Evolutionary conservation across 106 monocot genomes (phyloP), one percentile per base, ranked within the genome.

Genomic region (Dendrobium nobile): DNA sequence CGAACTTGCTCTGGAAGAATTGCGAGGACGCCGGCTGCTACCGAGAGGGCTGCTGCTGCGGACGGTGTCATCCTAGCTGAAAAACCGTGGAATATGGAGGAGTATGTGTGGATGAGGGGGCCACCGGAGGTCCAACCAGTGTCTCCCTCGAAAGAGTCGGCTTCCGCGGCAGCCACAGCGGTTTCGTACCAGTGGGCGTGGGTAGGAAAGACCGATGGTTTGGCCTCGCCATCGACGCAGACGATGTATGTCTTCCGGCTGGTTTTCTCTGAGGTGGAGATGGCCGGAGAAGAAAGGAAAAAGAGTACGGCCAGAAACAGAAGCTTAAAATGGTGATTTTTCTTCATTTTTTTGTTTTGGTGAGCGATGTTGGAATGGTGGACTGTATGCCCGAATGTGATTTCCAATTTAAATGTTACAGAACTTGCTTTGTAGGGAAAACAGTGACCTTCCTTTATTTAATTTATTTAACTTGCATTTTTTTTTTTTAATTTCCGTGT

Each of bases 161-260:
- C 61, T 16, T 9, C 58, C 56, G 40, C 78, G 61, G 59, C 68
- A 80, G 83, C 15, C 79, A 92, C 73, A 75, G 94, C 73, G 82
- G 85, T 80, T 74, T 85, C 84, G 88, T 94, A 98, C 97, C 97
- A 98, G 89, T 92, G 89, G 76, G 75, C 20, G 87, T 95, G 98
- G 41, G 98, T 91, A 75, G 95, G 92, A 81, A 92, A 98, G 67
- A 89, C 51, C 77, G 91, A 85, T 9, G 98, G 95, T 80, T 95
- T 98, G 79, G 91, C 82, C 64, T 84, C 81, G 64, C 78, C 75
- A 80, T 98, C 92, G 40, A 98, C 86, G n/a, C 86, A 88, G 55
- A 98, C 79, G 80, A 98, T 95, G 94, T 88, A 92, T 2, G 97
- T 97, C 41, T 40, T 81, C 24, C 67, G 54, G 0, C 43, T 78